phyloP scores from a whole-genome alignment of 1,284 basidiomycete genomes.

The Mycena citricolor region DNA sequence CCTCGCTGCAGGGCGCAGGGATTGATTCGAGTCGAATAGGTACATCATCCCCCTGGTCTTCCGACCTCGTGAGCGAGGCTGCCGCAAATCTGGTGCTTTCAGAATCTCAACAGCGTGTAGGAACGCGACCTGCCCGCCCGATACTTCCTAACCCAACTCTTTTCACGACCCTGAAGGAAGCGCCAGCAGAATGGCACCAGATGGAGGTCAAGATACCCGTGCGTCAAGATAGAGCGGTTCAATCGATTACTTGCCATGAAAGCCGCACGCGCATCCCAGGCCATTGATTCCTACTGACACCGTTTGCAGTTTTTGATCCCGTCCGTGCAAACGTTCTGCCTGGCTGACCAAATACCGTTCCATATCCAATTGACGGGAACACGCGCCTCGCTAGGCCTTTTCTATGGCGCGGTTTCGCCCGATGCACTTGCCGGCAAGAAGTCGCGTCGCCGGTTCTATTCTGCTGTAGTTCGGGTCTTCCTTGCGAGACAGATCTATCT shows the following conservation, averaged over 20 bases:
- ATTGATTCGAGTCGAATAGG: conserved; percentile 10
- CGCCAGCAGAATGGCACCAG: conserved; percentile 49
- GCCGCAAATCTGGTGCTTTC: conserved; percentile 17
- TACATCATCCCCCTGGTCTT: conserved; percentile 30
- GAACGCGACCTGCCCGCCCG: conserved; percentile 21
- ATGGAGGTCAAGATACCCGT: conserved; percentile 34
- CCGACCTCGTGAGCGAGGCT: conserved; percentile 31
- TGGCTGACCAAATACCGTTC: conserved; percentile 39
- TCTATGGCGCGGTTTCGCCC: conserved; percentile 18
- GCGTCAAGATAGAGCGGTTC: conserved; percentile 27
- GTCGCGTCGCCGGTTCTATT: conserved; percentile 9
- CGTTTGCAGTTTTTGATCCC: conserved; percentile 33
- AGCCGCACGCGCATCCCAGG: neutral
- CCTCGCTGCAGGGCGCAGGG: neutral
- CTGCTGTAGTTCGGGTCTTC: conserved; percentile 32
- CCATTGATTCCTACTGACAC: neutral
- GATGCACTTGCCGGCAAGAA: conserved; percentile 6
- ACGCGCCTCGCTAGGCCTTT: conserved; percentile 32
- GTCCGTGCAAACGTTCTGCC: conserved; percentile 35
- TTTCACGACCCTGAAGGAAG: conserved; percentile 41
- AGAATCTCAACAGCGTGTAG: conserved; percentile 2
- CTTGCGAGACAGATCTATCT: conserved; percentile 38
- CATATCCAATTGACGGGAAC: conserved; percentile 39
- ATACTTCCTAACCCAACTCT: conserved; percentile 32
- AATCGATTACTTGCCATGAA: conserved; percentile 46